phyloP scores from a whole-genome alignment of 495 filamentous ascomycete genomes.

The Trichoderma asperelloides region DNA sequence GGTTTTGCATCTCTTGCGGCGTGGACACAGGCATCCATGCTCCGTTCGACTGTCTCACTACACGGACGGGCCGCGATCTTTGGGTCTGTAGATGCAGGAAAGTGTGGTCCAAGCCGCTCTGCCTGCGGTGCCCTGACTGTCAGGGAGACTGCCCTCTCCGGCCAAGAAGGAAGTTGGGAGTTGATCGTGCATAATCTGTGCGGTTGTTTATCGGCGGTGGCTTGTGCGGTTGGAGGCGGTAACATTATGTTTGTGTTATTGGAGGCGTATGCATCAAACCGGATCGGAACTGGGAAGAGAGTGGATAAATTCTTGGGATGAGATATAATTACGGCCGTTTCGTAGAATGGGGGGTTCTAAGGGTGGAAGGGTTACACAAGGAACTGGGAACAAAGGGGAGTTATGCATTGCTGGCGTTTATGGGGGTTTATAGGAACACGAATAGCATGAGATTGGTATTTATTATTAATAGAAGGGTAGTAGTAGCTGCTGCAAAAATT shows the following conservation, averaged over 20 bases:
- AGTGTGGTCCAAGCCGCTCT: conserved; percentile 10
- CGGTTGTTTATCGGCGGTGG: neutral
- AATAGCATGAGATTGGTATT: neutral
- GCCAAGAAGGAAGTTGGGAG: conserved; percentile 10
- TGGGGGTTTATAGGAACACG: neutral
- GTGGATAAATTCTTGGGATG: neutral
- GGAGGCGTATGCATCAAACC: neutral
- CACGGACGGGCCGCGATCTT: conserved; percentile 14
- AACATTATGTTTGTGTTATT: neutral
- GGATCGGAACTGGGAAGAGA: neutral
- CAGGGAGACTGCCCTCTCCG: conserved; percentile 12
- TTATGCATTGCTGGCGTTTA: neutral
- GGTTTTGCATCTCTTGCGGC: conserved; percentile 22
- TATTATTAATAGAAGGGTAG: neutral
- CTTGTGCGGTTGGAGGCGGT: neutral
- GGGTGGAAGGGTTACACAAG: neutral
- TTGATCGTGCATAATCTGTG: neutral
- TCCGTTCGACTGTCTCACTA: conserved; percentile 16
- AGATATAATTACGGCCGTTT: neutral
- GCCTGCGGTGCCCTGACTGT: conserved; percentile 14
- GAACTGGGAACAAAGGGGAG: neutral
- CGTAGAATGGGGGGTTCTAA: neutral
- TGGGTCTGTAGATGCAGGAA: conserved; percentile 19
- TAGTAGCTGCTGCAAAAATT: no score
- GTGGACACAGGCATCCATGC: conserved; percentile 18